Conservation (phyloP, 2,329 filamentous ascomycete species). For the Clonostachys sp. region DNA sequence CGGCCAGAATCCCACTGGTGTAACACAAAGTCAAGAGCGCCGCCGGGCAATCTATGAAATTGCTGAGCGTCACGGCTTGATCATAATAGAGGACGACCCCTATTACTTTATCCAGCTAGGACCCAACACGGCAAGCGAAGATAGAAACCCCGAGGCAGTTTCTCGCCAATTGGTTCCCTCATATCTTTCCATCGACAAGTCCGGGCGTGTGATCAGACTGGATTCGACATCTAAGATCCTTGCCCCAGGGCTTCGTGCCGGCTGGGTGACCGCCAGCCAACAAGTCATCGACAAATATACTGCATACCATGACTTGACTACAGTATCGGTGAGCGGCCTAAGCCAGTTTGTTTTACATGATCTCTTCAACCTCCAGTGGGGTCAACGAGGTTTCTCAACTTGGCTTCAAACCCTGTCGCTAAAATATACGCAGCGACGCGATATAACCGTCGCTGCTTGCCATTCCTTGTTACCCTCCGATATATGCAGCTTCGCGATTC, state of each 20-base stretch:
- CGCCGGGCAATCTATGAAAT: conserved; percentile 67
- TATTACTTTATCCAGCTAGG: conserved; percentile 73
- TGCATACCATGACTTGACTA: conserved; percentile 70
- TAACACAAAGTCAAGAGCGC: conserved; percentile 59
- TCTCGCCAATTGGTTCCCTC: conserved; percentile 49
- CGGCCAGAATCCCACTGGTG: conserved; percentile 73
- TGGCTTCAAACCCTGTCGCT: conserved; percentile 76
- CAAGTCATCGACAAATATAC: conserved; percentile 74
- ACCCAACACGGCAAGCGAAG: neutral
- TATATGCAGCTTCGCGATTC: too few species aligned
- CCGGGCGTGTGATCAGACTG: conserved; percentile 77
- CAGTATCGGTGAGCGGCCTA: conserved; percentile 74
- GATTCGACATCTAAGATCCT: conserved; percentile 88
- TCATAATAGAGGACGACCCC: conserved; percentile 81
- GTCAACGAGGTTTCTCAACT: conserved; percentile 77
- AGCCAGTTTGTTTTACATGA: conserved; percentile 76
- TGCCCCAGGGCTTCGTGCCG: conserved; percentile 68
- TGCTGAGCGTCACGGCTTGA: conserved; percentile 72
- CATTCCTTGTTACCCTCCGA: conserved; percentile 65
- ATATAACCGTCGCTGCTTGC: conserved; percentile 70
- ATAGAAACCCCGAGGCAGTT: too few species aligned
- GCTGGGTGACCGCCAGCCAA: conserved; percentile 78
- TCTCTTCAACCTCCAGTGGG: conserved; percentile 74
- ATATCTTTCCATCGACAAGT: conserved; percentile 68
- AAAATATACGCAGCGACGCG: conserved; percentile 69